Conservation (phyloP, 768 basidiomycete genomes). For the Russula abietina region DNA sequence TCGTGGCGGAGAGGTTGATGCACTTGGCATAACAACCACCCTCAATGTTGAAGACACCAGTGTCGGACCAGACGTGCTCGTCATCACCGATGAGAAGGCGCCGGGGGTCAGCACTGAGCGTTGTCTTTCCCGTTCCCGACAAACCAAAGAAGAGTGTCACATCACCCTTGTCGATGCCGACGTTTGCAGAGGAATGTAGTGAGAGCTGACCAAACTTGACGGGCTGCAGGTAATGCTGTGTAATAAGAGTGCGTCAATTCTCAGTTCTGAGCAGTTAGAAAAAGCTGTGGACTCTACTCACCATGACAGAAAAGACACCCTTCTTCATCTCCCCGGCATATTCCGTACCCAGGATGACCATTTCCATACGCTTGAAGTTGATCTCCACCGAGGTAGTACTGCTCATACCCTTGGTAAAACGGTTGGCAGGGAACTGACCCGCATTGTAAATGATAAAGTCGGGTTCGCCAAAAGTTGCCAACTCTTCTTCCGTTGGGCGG, state of each 20-base stretch:
- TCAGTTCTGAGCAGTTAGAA: neutral
- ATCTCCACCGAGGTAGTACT: conserved; percentile 98
- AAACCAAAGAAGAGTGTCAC: conserved; percentile 99
- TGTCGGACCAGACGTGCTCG: conserved; percentile 99
- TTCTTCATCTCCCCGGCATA: conserved; percentile 99
- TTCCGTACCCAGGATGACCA: conserved; percentile 98
- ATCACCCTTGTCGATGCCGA: conserved; percentile 81
- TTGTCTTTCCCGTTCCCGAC: conserved; percentile 97
- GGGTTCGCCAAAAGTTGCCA: conserved; percentile 91
- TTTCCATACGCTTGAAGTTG: conserved; percentile 99
- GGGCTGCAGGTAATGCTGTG: conserved; percentile 92
- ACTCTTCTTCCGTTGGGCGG: conserved; percentile 91
- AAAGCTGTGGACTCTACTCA: conserved; percentile 29
- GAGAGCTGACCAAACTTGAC: conserved; percentile 98
- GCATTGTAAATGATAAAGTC: conserved; percentile 99
- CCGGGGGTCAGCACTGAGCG: conserved; percentile 91
- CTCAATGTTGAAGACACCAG: conserved; percentile 99
- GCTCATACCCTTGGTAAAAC: conserved; percentile 99
- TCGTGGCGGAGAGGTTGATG: conserved; percentile 93
- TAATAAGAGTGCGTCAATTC: conserved; percentile 20
- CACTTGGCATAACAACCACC: conserved; percentile 99
- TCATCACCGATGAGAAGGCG: conserved; percentile 96
- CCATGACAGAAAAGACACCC: conserved; percentile 99
- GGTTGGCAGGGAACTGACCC: conserved; percentile 98
- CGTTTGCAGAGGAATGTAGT: conserved; percentile 96